phyloP scores from a whole-genome alignment of 163 green algal species.

The Scenedesmus sp. region DNA sequence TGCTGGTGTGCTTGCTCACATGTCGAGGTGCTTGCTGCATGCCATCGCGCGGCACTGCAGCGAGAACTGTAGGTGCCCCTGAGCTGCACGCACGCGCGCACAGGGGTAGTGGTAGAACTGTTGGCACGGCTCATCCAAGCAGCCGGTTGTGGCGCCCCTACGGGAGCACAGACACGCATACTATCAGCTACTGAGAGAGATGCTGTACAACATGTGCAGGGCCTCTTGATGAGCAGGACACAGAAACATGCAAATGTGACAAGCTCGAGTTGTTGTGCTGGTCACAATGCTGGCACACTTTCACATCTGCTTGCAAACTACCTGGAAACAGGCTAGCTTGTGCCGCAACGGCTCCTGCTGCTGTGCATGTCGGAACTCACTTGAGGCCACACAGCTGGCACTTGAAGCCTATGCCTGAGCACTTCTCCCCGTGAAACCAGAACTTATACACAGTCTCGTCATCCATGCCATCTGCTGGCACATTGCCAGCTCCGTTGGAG shows the following conservation, averaged over 20 bases:
- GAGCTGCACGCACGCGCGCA: conserved; percentile 29
- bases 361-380: neutral
- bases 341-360: neutral
- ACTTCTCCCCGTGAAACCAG: conserved; percentile 40
- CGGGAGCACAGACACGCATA: too few relatives aligned
- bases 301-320: neutral
- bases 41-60: conserved; percentile 12
- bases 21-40: conserved; percentile 24
- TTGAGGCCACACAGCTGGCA: conserved; percentile 52
- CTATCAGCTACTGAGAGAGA: too few relatives aligned
- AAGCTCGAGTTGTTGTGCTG: too few relatives aligned
- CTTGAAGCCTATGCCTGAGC: conserved; percentile 45
- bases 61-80: conserved; percentile 41
- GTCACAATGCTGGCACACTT: neutral
- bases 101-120: conserved; percentile 57
- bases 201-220: neutral
- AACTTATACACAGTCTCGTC: conserved; percentile 32
- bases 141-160: conserved; percentile 52
- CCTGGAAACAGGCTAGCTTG: neutral
- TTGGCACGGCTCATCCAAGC: conserved; percentile 46
- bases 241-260: neutral
- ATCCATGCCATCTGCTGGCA: conserved; percentile 32
- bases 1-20: conserved; percentile 34
- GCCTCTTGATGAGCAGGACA: neutral
- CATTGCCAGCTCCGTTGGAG: conserved; percentile 5